phyloP scores from a whole-genome alignment of 495 filamentous ascomycete species.

The Talaromyces wortmannii region DNA sequence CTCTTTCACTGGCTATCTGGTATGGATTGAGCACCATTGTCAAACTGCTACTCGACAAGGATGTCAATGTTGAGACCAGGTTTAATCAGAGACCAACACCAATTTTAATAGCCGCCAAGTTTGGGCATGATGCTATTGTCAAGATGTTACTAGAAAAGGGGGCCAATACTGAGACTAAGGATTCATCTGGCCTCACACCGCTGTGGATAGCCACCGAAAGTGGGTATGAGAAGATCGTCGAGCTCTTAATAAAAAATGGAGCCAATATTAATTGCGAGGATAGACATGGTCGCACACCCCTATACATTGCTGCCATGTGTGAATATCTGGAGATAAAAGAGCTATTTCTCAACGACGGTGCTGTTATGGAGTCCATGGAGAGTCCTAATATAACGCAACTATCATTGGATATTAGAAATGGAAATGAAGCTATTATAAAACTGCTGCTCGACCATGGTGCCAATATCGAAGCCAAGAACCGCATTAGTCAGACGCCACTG shows the following conservation, averaged over 20 bases:
- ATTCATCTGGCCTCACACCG: neutral
- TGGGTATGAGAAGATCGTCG: constrained; percentile 2
- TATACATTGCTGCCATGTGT: too few relatives aligned
- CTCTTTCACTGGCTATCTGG: constrained; percentile 15
- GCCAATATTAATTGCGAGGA: constrained; percentile 5
- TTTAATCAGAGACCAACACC: neutral
- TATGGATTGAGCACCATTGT: constrained; percentile 13
- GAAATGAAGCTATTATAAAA: too few relatives aligned
- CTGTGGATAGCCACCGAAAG: neutral
- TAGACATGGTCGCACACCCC: too few relatives aligned
- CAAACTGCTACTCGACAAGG: constrained; percentile 10
- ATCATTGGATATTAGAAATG: too few relatives aligned
- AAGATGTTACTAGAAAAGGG: neutral
- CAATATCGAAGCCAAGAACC: too few relatives aligned
- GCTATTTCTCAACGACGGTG: too few relatives aligned
- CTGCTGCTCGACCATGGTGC: too few relatives aligned
- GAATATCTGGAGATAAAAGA: too few relatives aligned
- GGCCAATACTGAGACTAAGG: neutral
- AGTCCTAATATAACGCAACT: too few relatives aligned
- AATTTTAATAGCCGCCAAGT: constrained; percentile 1
- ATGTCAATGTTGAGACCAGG: constrained; percentile 5
- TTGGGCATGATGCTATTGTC: neutral
- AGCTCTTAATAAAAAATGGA: constrained; percentile 10
- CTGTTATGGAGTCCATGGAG: too few relatives aligned
- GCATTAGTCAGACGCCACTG: too few relatives aligned